These are phyloP conservation scores for Mycena amicta DNA, from an alignment of 768 basidiomycete genomes.

Conservation along the genomic window DNA sequence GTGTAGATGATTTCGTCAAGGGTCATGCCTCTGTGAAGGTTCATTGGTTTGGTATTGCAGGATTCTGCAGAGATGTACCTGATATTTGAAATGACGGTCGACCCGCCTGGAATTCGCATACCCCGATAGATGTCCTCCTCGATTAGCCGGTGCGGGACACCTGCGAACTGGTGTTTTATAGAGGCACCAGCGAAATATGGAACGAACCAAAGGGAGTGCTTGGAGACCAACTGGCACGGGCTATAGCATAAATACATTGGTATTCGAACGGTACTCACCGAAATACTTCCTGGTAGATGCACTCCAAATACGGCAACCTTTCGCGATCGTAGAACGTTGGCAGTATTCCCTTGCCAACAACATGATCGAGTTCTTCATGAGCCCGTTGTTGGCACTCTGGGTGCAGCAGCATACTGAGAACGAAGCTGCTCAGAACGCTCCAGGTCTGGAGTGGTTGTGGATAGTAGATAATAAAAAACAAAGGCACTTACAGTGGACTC, in stretches of 20 bases:
- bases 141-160: slow-evolving; percentile 31
- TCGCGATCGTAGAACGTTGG: slow-evolving; percentile 27
- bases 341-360: slow-evolving; percentile 30
- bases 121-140: slow-evolving; percentile 41
- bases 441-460: not conserved
- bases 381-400: slow-evolving; percentile 33
- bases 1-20: slow-evolving; percentile 28
- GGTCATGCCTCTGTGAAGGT: slow-evolving; percentile 33
- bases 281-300: slow-evolving; percentile 8
- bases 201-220: not conserved
- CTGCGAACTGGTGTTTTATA: slow-evolving; percentile 16
- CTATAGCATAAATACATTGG: not conserved
- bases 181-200: no score
- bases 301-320: slow-evolving; percentile 25
- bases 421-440: slow-evolving; percentile 20
- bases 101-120: slow-evolving; percentile 36
- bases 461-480: not conserved
- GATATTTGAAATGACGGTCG: slow-evolving; percentile 28
- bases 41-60: not conserved
- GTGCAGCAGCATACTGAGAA: slow-evolving; percentile 34
- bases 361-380: slow-evolving; percentile 33
- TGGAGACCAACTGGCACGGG: not conserved
- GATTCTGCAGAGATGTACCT: slow-evolving; percentile 10
- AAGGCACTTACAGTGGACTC: slow-evolving; percentile 39
- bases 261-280: not conserved